Evolutionary conservation across 345 rosid genomes (phyloP).

Genomic region (Diplotaxis tenuifolia): DNA sequence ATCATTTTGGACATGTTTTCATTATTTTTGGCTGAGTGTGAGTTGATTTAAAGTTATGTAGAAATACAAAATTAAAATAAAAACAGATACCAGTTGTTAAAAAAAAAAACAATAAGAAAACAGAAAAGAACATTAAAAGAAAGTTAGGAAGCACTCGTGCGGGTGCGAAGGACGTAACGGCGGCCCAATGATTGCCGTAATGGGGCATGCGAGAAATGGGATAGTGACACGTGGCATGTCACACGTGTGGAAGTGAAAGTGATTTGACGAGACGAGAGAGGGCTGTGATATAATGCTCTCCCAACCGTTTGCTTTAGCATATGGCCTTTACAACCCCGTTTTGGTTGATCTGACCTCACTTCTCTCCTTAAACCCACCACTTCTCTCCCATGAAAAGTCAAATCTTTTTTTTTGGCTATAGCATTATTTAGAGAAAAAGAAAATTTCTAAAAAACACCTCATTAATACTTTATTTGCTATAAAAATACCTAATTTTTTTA

Average conservation of each 20-base stretch:
- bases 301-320: constrained; percentile 21
- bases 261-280: constrained; percentile 29
- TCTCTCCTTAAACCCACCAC: not conserved
- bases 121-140: not conserved
- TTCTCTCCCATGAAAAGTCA: not conserved
- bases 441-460: not conserved
- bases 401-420: not conserved
- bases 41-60: not conserved
- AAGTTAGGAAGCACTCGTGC: constrained; percentile 35
- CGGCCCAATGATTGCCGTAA: constrained; percentile 41
- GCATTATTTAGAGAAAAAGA: too few species aligned
- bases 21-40: not conserved
- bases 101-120: not conserved
- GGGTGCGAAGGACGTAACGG: constrained; percentile 39
- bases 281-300: constrained; percentile 34
- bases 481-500: not conserved
- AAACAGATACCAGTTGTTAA: not conserved
- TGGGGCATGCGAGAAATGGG: constrained; percentile 32
- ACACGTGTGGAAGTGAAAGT: constrained; percentile 27
- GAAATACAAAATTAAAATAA: not conserved
- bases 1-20: not conserved
- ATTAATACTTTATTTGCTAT: not conserved
- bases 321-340: not conserved
- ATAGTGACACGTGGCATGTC: constrained; percentile 28
- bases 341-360: not conserved